Evolutionary conservation across 2,329 filamentous ascomycete species (phyloP), one percentile per base, ranked within the genome.

Genomic region (Byssoonygena ceratinophila): DNA sequence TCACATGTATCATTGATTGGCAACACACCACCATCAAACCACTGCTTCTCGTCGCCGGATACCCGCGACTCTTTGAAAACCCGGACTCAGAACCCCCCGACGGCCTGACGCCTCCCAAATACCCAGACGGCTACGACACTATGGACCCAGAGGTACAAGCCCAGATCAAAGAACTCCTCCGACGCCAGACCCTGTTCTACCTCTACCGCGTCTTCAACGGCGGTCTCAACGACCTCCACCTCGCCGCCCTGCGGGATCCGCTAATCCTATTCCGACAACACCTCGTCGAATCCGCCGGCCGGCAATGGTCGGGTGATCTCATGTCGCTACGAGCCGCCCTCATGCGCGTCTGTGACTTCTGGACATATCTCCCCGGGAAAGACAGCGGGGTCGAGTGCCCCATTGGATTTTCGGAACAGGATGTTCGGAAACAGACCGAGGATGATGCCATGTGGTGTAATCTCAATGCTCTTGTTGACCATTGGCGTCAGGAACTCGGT

Each of bases 151-250:
- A 44, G 25, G 27, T 29, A 37, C 55, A 54, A 23, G 11, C 20
- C 4, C 16, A 57, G 36, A 43, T 54, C 8, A 43, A 52, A n/a
- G 55, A 55, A 32, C 48, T 55, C 14, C 37, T 52, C 9, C 46
- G 55, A 5, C 51, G 51, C 3, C 50, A 46, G 27, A 22, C 36
- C 22, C 51, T 57, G 2, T 55, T 48, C 44, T 54, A 55, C n/a
- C 44, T 57, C 4, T 57, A 57, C 16, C 46, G 36, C 12, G 43
- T 57, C 18, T 57, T 55, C 40, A 57, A 57, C n/a, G 53, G 55
- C 4, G 53, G 29, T 11, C n/a, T 16, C 5, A 57, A 57, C 36
- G 52, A 57, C 20, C n/a, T 12, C 18, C 55, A 57, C 41, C 47
- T 57, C 2, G 3, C 43, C 2, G 47, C 54, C 2, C 45, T 52